Conservation (phyloP, 2,329 filamentous ascomycete genomes). For the Monilinia polystroma region DNA sequence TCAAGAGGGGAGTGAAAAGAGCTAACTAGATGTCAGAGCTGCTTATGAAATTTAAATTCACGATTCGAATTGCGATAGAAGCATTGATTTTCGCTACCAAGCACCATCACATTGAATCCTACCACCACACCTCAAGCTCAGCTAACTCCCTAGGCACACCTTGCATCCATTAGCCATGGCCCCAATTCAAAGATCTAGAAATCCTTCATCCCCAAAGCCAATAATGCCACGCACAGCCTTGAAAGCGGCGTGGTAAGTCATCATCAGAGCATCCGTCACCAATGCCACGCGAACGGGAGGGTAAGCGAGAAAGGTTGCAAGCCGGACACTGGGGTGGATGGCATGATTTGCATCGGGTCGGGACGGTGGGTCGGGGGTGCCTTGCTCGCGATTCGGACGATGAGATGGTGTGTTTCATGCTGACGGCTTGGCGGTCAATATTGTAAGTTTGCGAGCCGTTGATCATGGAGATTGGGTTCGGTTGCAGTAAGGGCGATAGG, state of each 20-base stretch:
- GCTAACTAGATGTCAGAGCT: no score
- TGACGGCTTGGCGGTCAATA: background rate
- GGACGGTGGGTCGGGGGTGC: background rate
- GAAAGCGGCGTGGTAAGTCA: background rate
- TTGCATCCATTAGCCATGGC: no score
- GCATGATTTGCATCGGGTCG: background rate
- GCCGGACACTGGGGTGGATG: background rate
- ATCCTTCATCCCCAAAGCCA: background rate
- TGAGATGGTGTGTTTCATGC: slow-evolving; percentile 8
- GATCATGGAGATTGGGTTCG: background rate
- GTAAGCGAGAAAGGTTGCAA: background rate
- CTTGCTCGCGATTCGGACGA: background rate
- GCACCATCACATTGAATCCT: no score
- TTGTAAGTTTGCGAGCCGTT: background rate
- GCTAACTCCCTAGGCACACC: no score
- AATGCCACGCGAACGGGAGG: slow-evolving; percentile 2
- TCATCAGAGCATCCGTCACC: background rate
- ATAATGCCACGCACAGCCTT: no score
- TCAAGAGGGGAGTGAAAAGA: no score
- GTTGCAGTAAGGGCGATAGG: background rate
- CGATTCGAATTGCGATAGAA: no score
- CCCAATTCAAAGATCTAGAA: background rate
- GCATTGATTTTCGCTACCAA: no score
- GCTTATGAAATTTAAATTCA: no score
- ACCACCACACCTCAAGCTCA: background rate